phyloP scores from a whole-genome alignment of 805 yeast genomes.

The Sungouiozyma intestinalis region DNA sequence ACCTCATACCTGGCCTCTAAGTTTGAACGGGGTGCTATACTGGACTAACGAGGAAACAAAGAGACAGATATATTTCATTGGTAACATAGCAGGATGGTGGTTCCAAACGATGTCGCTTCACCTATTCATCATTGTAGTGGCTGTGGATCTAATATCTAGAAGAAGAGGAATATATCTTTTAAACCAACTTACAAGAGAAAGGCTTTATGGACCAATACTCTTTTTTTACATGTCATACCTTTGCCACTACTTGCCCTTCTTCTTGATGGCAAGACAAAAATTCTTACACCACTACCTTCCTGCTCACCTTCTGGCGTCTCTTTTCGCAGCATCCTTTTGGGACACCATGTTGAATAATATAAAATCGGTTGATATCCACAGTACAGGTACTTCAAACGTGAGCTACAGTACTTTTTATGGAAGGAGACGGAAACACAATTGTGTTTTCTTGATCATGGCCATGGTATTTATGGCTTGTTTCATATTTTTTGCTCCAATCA shows the following conservation, averaged over 20 bases:
- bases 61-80: constrained; percentile 78
- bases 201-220: constrained; percentile 66
- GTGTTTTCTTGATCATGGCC: neutral
- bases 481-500: constrained; percentile 65
- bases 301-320: constrained; percentile 29
- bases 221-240: constrained; percentile 81
- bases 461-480: constrained; percentile 31
- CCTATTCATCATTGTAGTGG: constrained; percentile 48
- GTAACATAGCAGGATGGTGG: constrained; percentile 89
- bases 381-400: neutral
- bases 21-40: constrained; percentile 84
- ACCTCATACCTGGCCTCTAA: constrained; percentile 88
- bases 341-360: constrained; percentile 64
- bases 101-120: constrained; percentile 55
- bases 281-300: constrained; percentile 83
- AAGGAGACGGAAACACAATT: neutral
- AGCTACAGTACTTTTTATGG: neutral
- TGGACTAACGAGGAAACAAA: constrained; percentile 67
- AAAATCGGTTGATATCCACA: constrained; percentile 15
- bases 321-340: constrained; percentile 67
- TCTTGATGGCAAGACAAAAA: constrained; percentile 81
- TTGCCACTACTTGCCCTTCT: constrained; percentile 83
- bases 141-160: constrained; percentile 65
- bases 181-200: constrained; percentile 47
- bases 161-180: constrained; percentile 56